Percentiles rank a stretch among this genome's conserved stretches.
Evolutionary conservation across 148 eudicot genomes (phyloP).

Genomic region (Cornus controversa): DNA sequence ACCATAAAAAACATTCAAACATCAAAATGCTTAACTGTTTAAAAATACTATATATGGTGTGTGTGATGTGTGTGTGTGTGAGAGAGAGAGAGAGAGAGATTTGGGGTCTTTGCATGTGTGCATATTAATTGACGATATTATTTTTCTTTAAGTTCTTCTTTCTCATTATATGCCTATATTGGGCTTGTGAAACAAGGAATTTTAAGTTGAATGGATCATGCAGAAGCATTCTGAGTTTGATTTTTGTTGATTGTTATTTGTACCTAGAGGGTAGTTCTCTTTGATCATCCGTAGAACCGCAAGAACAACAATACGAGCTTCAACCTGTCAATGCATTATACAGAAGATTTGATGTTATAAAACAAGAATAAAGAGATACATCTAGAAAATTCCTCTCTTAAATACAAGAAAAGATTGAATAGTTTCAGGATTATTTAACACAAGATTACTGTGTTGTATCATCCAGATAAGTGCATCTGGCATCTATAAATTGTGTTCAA

Average conservation of each 20-base stretch:
- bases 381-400: background rate
- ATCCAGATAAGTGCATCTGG: background rate
- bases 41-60: too few species aligned
- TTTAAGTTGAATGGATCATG: background rate
- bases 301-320: conserved; percentile 88
- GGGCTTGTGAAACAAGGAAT: background rate
- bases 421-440: background rate
- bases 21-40: background rate
- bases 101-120: background rate
- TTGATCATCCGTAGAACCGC: conserved; percentile 84
- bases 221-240: background rate
- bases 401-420: background rate
- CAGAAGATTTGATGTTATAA: background rate
- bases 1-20: conserved; percentile 10
- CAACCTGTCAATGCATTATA: too few species aligned
- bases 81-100: background rate
- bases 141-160: too few species aligned
- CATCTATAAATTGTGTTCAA: background rate
- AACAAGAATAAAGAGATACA: background rate
- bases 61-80: background rate
- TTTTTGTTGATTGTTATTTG: background rate
- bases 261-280: conserved; percentile 74
- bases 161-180: background rate
- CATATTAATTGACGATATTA: too few species aligned
- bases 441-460: background rate